Conservation (phyloP, 345 rosid genomes). For the Brassica incana region DNA sequence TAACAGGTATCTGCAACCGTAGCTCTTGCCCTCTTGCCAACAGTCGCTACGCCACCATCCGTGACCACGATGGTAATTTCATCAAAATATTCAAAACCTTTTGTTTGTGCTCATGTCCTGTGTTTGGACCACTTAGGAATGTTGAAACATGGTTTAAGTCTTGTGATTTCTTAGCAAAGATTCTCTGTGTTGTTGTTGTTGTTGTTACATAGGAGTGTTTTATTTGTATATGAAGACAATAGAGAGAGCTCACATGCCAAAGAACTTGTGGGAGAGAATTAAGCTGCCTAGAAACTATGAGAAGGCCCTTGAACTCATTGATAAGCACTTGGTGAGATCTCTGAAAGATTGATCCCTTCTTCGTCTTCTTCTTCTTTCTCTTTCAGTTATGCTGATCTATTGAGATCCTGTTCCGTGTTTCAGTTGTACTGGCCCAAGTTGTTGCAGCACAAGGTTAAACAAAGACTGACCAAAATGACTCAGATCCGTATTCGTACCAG, state of each 20-base stretch:
- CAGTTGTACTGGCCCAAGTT: conserved; percentile 94
- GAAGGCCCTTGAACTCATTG: conserved; percentile 86
- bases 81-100: too few relatives aligned
- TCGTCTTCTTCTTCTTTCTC: too few relatives aligned
- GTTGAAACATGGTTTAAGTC: too few relatives aligned
- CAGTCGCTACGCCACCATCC: conserved; percentile 84
- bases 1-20: conserved; percentile 87
- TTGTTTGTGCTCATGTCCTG: too few relatives aligned
- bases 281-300: conserved; percentile 85
- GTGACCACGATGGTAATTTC: too few relatives aligned
- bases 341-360: too few relatives aligned
- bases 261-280: conserved; percentile 88
- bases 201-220: conserved; percentile 15
- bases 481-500: conserved; percentile 98
- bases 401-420: too few relatives aligned
- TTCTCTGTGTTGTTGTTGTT: too few relatives aligned
- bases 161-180: too few relatives aligned
- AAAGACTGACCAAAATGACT: conserved; percentile 93
- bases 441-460: conserved; percentile 84
- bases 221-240: conserved; percentile 93
- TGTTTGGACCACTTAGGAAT: too few relatives aligned
- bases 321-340: conserved; percentile 71
- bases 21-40: conserved; percentile 98
- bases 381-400: too few relatives aligned
- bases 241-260: conserved; percentile 94